A percentile compares a stretch with the other conserved stretches of the same genome.
Conservation (phyloP, 2,329 filamentous ascomycete species). For the Calonectria fujianensis region DNA sequence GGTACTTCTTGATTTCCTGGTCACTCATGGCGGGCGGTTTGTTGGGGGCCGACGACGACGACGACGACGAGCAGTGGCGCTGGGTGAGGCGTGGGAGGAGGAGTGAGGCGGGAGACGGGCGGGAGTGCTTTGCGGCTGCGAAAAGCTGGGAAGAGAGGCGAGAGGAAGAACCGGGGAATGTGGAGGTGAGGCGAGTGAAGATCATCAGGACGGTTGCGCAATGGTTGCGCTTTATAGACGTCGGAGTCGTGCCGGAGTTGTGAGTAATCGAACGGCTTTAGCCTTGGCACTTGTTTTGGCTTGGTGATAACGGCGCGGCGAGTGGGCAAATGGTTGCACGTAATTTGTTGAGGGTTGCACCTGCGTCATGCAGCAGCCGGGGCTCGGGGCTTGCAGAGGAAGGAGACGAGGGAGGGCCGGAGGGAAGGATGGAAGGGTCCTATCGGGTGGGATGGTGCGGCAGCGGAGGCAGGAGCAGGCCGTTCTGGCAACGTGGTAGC, state of each 20-base stretch:
- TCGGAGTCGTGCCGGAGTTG: conserved; percentile 24
- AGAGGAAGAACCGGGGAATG: conserved; percentile 37
- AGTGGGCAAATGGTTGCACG: conserved; percentile 34
- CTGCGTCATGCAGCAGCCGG: conserved; percentile 39
- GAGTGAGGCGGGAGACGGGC: conserved; percentile 2
- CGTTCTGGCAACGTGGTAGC: conserved; percentile 6
- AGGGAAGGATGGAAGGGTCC: conserved; percentile 4
- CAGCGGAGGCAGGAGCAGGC: background rate
- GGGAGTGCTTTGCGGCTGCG: conserved; percentile 14
- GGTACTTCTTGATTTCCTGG: conserved; percentile 71
- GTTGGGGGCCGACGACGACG: conserved; percentile 30
- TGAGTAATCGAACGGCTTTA: conserved; percentile 32
- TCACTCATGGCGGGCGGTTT: conserved; percentile 57
- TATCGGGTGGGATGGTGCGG: conserved; percentile 18
- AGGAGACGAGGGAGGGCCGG: background rate
- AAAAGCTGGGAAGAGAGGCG: conserved; percentile 31
- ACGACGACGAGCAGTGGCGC: conserved; percentile 28
- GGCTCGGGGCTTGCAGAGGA: background rate
- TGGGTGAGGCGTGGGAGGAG: conserved; percentile 36
- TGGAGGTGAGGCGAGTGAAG: conserved; percentile 48
- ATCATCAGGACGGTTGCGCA: conserved; percentile 45
- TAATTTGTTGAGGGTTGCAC: conserved; percentile 43
- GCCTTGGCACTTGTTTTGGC: conserved; percentile 25
- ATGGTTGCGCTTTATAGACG: conserved; percentile 27
- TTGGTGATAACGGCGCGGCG: conserved; percentile 19